Percentiles rank a stretch among this genome's conserved stretches.
Conservation (phyloP, 1,139 yeast species). For the Sugiyamaella neomexicana region DNA sequence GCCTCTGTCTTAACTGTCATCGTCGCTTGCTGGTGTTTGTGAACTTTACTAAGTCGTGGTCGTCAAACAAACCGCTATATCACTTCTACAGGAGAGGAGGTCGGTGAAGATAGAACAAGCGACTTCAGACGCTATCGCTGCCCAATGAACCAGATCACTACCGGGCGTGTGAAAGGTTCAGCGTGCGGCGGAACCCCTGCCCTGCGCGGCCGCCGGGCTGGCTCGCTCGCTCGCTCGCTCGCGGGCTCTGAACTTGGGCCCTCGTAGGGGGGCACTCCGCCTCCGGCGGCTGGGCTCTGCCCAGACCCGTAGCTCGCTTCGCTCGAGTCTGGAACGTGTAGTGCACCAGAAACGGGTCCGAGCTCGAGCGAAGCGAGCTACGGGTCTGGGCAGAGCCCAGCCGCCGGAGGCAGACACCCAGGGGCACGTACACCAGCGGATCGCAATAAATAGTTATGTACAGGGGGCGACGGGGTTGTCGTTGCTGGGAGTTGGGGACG, state of each 20-base stretch:
- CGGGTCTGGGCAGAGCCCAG: conserved; percentile 2
- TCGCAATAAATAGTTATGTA: neutral
- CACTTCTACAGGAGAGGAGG: neutral
- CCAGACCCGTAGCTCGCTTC: neutral
- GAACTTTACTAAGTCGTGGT: neutral
- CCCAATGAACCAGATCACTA: conserved; percentile 7
- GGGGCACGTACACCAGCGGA: neutral
- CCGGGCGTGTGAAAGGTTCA: neutral
- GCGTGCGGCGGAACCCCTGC: conserved; percentile 8
- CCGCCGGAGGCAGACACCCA: neutral
- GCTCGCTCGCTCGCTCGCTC: conserved; percentile 1
- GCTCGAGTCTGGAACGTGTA: neutral
- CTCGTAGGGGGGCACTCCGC: neutral
- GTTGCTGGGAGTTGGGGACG: too few species aligned
- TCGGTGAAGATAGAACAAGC: conserved; percentile 7
- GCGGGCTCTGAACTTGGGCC: neutral
- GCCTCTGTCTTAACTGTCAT: conserved; percentile 30
- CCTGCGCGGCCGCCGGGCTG: conserved; percentile 2
- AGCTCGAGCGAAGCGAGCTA: neutral
- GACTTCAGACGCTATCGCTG: conserved; percentile 1
- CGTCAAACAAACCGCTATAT: conserved; percentile 7
- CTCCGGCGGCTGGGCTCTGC: neutral
- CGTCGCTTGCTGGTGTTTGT: neutral
- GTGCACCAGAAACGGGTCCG: too few species aligned
- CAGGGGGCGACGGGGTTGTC: neutral